phyloP scores from a whole-genome alignment of 2,329 filamentous ascomycete genomes.

The Phaeosphaeria sp. region DNA sequence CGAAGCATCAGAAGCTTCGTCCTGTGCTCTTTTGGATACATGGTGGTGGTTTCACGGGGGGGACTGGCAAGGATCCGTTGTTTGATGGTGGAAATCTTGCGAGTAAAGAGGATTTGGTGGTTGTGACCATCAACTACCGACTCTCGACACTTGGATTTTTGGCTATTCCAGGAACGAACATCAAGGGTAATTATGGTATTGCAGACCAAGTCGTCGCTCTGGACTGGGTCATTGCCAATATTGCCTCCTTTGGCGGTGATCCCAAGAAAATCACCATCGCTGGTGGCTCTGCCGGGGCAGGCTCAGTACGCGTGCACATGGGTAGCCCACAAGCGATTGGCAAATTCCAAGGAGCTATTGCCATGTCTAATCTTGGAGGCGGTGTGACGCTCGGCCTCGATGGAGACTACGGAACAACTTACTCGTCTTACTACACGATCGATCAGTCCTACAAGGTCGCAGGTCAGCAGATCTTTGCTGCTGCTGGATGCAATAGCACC shows the following conservation, averaged over 20 bases:
- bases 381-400: constrained; percentile 62
- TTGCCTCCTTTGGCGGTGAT: constrained; percentile 56
- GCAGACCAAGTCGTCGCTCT: constrained; percentile 60
- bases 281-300: constrained; percentile 61
- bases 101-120: constrained; percentile 64
- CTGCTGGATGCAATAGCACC: constrained; percentile 59
- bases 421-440: constrained; percentile 65
- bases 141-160: constrained; percentile 65
- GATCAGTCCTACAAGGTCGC: constrained; percentile 57
- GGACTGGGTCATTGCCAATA: constrained; percentile 56
- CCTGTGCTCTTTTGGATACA: constrained; percentile 61
- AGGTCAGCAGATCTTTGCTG: constrained; percentile 59
- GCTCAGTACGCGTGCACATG: constrained; percentile 62
- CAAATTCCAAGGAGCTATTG: constrained; percentile 56
- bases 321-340: constrained; percentile 57
- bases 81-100: constrained; percentile 63
- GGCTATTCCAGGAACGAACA: constrained; percentile 61
- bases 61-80: constrained; percentile 45
- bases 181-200: constrained; percentile 63
- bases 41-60: constrained; percentile 64
- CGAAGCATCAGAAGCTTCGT: constrained; percentile 49
- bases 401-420: constrained; percentile 64
- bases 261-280: constrained; percentile 55
- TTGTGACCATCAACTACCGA: constrained; percentile 67
- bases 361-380: constrained; percentile 62